Percentiles rank a stretch among this genome's conserved stretches.
Evolutionary conservation across 2,329 filamentous ascomycete species (phyloP).

Genomic region (Arthrobotrys sinensis): DNA sequence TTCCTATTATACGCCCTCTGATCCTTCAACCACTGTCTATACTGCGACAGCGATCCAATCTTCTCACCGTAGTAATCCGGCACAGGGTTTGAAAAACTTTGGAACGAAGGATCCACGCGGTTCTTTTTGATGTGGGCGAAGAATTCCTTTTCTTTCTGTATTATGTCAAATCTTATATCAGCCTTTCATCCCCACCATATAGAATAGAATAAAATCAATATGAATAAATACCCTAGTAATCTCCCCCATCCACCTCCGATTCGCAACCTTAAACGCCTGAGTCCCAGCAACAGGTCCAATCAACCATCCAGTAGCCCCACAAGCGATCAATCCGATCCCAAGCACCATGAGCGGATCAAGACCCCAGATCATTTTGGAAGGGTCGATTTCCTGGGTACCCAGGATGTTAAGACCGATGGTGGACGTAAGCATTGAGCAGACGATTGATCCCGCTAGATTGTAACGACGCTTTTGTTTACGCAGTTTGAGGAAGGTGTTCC

Average conservation of each 20-base stretch:
- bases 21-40: slow-evolving; percentile 96
- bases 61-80: slow-evolving; percentile 99
- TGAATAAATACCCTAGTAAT: slow-evolving; percentile 75
- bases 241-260: slow-evolving; percentile 78
- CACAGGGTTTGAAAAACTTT: slow-evolving; percentile 91
- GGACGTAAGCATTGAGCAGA: slow-evolving; percentile 76
- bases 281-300: slow-evolving; percentile 86
- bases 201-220: too few species aligned
- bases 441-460: slow-evolving; percentile 82
- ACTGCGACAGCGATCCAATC: slow-evolving; percentile 91
- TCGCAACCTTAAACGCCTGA: slow-evolving; percentile 81
- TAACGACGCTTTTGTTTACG: slow-evolving; percentile 87
- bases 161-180: neutral
- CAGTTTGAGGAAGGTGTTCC: slow-evolving; percentile 93
- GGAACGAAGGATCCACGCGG: slow-evolving; percentile 89
- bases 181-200: neutral
- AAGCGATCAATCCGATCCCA: slow-evolving; percentile 83
- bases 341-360: slow-evolving; percentile 90
- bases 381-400: slow-evolving; percentile 80
- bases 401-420: slow-evolving; percentile 77
- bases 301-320: slow-evolving; percentile 88
- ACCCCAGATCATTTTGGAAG: slow-evolving; percentile 79
- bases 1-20: slow-evolving; percentile 97
- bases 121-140: slow-evolving; percentile 92
- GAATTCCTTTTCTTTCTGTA: slow-evolving; percentile 91